Evolutionary conservation across 768 basidiomycete species (phyloP).

Genomic region (Myochromella boudieri): DNA sequence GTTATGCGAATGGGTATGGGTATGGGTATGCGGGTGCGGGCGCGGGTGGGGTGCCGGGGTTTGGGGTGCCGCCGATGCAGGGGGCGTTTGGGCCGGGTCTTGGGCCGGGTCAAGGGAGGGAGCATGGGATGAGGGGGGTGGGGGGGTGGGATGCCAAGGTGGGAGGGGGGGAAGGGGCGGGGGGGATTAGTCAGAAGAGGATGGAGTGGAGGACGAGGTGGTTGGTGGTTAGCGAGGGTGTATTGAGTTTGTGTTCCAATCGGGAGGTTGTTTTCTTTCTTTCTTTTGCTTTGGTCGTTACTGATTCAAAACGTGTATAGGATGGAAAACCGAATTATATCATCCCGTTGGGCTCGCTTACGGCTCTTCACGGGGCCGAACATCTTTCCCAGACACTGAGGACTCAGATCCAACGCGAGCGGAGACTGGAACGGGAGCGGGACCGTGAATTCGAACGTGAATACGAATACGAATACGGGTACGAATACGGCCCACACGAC

Average conservation of each 20-base stretch:
- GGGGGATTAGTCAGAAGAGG: conserved; percentile 10
- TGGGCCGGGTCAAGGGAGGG: no score
- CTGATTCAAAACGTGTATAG: conserved; percentile 23
- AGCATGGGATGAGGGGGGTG: conserved; percentile 2
- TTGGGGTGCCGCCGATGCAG: neutral
- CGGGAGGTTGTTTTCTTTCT: conserved; percentile 41
- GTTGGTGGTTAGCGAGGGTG: conserved; percentile 59
- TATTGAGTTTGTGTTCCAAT: conserved; percentile 53
- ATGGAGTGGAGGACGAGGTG: conserved; percentile 64
- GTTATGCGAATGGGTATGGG: conserved; percentile 11
- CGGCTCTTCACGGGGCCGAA: conserved; percentile 43
- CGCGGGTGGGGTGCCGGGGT: neutral
- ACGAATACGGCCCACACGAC: no score
- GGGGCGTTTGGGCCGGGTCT: conserved; percentile 8
- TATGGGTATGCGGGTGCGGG: conserved; percentile 7
- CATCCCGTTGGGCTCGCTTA: conserved; percentile 39
- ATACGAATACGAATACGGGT: no score
- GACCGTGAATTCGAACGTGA: no score
- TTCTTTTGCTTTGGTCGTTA: neutral
- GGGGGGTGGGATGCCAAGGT: neutral
- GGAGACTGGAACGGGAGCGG: no score
- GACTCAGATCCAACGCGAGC: neutral
- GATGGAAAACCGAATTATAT: conserved; percentile 36
- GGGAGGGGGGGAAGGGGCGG: conserved; percentile 5
- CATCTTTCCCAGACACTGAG: conserved; percentile 28